Percentiles rank a stretch among this genome's conserved stretches.
Evolutionary conservation across 2,329 filamentous ascomycete genomes (phyloP).

Genomic region (Macrophomina tecta): DNA sequence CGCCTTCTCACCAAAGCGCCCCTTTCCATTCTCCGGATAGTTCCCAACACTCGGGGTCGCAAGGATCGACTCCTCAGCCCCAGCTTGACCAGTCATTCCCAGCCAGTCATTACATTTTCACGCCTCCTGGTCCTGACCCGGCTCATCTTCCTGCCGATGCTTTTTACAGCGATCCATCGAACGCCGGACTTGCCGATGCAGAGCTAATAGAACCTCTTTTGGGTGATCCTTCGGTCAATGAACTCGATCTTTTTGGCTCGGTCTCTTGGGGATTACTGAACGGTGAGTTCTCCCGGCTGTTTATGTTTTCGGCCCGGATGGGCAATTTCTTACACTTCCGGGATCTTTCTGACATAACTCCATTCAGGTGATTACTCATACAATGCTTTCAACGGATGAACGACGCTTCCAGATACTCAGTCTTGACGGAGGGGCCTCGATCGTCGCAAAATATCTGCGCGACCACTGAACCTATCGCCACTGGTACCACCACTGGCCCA

Average conservation of each 20-base stretch:
- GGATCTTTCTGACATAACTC: neutral
- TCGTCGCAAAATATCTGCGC: no score
- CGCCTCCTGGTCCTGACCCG: conserved; percentile 9
- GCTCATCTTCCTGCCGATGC: neutral
- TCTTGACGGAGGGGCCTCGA: no score
- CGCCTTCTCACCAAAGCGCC: neutral
- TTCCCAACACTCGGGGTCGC: conserved; percentile 2
- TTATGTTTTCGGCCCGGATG: neutral
- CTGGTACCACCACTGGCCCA: no score
- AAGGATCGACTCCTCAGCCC: conserved; percentile 9
- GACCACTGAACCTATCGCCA: no score
- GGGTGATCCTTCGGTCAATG: conserved; percentile 18
- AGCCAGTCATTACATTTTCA: conserved; percentile 22
- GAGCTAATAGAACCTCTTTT: conserved; percentile 5
- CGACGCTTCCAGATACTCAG: neutral
- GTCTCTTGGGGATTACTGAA: conserved; percentile 23
- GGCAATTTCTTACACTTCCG: neutral
- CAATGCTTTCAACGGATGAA: conserved; percentile 10
- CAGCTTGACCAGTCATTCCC: conserved; percentile 1
- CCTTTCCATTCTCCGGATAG: neutral
- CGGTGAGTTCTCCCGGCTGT: neutral
- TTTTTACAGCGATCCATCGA: neutral
- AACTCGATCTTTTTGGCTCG: conserved; percentile 25
- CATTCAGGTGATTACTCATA: conserved; percentile 1
- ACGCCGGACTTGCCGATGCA: neutral